Evolutionary conservation across 345 rosid genomes (phyloP).

Genomic region (Acer yangbiense): DNA sequence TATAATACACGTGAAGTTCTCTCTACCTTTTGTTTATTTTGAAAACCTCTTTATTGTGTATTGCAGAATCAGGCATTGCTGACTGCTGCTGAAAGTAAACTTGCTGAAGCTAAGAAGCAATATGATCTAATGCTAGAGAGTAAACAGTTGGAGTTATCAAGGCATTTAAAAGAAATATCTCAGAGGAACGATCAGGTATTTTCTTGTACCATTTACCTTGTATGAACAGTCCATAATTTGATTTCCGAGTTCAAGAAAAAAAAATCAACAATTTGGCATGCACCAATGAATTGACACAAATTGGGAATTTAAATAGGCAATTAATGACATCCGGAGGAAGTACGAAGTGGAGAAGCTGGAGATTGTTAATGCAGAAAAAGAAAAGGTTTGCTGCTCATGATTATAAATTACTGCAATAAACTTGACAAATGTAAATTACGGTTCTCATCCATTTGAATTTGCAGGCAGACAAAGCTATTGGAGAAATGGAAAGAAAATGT

Average conservation of each 20-base stretch:
- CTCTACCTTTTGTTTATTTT: constrained; percentile 14
- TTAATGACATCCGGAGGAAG: constrained; percentile 79
- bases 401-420: constrained; percentile 12
- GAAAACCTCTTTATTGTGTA: constrained; percentile 19
- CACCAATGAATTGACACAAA: constrained; percentile 10
- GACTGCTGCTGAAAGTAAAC: constrained; percentile 64
- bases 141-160: constrained; percentile 78
- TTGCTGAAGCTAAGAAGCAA: constrained; percentile 69
- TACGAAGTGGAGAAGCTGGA: constrained; percentile 84
- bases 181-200: constrained; percentile 87
- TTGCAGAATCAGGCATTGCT: constrained; percentile 68
- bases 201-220: constrained; percentile 24
- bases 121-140: constrained; percentile 77
- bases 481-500: constrained; percentile 54
- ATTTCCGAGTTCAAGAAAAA: not conserved
- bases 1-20: constrained; percentile 7
- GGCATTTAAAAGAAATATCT: constrained; percentile 89
- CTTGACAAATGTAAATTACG: constrained; percentile 15
- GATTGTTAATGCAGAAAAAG: constrained; percentile 54
- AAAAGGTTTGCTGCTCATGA: constrained; percentile 54
- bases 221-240: constrained; percentile 18
- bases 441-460: constrained; percentile 29
- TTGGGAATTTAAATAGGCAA: constrained; percentile 58
- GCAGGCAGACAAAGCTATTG: constrained; percentile 59
- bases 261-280: constrained; percentile 13